These are phyloP conservation scores for Malus sylvestris DNA, from an alignment of 306 rosid genomes.

Conservation along the genomic window DNA sequence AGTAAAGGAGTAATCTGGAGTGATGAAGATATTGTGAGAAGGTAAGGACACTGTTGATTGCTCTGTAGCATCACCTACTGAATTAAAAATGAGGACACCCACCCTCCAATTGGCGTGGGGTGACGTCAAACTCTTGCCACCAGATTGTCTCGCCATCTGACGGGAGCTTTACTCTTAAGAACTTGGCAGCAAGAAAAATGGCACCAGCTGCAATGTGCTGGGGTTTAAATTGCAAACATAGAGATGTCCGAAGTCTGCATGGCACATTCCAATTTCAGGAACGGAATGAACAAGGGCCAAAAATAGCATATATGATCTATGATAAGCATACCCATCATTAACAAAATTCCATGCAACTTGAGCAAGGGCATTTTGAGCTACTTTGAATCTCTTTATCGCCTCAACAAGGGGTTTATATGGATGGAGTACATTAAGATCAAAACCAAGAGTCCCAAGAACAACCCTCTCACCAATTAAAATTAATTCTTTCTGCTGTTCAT, in stretches of 20 bases:
- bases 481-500: conserved; percentile 90
- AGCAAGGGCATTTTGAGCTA: conserved; percentile 97
- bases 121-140: conserved; percentile 99
- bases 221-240: conserved; percentile 98
- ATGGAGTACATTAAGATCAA: conserved; percentile 87
- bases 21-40: not conserved
- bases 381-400: conserved; percentile 96
- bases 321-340: conserved; percentile 79
- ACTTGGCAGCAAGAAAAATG: conserved; percentile 97
- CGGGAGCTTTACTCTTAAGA: conserved; percentile 97
- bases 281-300: conserved; percentile 35
- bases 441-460: conserved; percentile 96
- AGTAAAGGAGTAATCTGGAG: not conserved
- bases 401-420: conserved; percentile 99
- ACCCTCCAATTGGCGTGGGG: conserved; percentile 99
- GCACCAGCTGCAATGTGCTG: conserved; percentile 99
- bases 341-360: conserved; percentile 99
- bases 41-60: conserved; percentile 12
- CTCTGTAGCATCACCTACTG: conserved; percentile 24
- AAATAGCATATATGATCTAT: conserved; percentile 30
- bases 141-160: conserved; percentile 98
- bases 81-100: conserved; percentile 50
- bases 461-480: conserved; percentile 85
- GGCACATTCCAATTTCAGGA: conserved; percentile 59
- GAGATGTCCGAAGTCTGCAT: conserved; percentile 98